Percentiles rank a stretch among this genome's conserved stretches.
phyloP scores from a whole-genome alignment of 1,284 basidiomycete genomes.

The Trametes pubescens region DNA sequence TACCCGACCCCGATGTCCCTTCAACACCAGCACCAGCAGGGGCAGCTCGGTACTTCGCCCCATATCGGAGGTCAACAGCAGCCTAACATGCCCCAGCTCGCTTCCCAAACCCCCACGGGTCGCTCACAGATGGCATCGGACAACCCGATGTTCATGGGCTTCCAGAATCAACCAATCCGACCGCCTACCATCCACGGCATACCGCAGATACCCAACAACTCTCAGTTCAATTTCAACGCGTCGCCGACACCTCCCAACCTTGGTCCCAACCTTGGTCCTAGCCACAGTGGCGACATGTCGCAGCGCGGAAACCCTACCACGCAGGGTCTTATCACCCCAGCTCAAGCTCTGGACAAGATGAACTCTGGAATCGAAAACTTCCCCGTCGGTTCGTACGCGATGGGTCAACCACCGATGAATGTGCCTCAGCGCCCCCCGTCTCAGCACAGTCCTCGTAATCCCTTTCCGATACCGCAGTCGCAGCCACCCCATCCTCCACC shows the following conservation, averaged over 20 bases:
- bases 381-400: slow-evolving; percentile 46
- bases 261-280: no score
- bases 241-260: slow-evolving; percentile 54
- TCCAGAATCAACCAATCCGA: slow-evolving; percentile 52
- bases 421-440: slow-evolving; percentile 57
- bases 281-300: slow-evolving; percentile 51
- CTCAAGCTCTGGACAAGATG: slow-evolving; percentile 64
- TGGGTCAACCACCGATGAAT: slow-evolving; percentile 43
- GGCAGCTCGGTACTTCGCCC: slow-evolving; percentile 34
- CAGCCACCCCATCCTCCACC: slow-evolving; percentile 44
- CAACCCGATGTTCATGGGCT: slow-evolving; percentile 53
- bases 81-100: slow-evolving; percentile 35
- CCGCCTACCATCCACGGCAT: slow-evolving; percentile 42
- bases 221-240: slow-evolving; percentile 51
- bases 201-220: slow-evolving; percentile 48
- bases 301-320: slow-evolving; percentile 46
- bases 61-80: slow-evolving; percentile 35
- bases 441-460: slow-evolving; percentile 45
- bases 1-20: slow-evolving; percentile 54
- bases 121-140: slow-evolving; percentile 56
- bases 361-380: slow-evolving; percentile 44
- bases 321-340: slow-evolving; percentile 60
- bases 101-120: slow-evolving; percentile 40
- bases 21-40: slow-evolving; percentile 41
- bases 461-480: slow-evolving; percentile 38